phyloP scores from a whole-genome alignment of 768 basidiomycete genomes.

The Cubamyces lactineus region DNA sequence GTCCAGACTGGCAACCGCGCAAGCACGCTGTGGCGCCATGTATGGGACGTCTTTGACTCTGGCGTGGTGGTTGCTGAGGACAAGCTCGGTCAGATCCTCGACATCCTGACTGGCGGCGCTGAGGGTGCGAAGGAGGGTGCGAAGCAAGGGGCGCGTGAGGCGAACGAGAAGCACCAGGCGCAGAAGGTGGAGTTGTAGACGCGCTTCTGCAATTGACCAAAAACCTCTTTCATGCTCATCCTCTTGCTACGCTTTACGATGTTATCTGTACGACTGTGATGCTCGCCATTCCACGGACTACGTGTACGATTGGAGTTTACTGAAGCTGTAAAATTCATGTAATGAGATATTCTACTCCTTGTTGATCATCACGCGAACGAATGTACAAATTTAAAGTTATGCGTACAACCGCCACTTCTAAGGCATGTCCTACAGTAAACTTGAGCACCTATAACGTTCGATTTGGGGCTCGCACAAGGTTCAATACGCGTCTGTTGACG shows the following conservation, averaged over 20 bases:
- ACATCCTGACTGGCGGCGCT: slow-evolving; percentile 47
- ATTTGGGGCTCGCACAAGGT: too few relatives aligned
- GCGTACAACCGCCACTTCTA: too few relatives aligned
- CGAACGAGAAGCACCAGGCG: slow-evolving; percentile 30
- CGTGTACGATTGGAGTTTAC: slow-evolving; percentile 9
- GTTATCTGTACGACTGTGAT: background rate
- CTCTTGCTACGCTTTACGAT: too few relatives aligned
- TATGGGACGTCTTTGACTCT: slow-evolving; percentile 67
- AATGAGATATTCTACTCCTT: background rate
- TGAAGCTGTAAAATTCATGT: background rate
- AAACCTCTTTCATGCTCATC: background rate
- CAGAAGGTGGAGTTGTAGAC: slow-evolving; percentile 24
- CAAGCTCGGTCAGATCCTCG: slow-evolving; percentile 52
- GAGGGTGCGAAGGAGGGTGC: slow-evolving; percentile 37
- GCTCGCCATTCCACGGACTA: background rate
- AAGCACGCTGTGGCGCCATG: slow-evolving; percentile 58
- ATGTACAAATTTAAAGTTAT: background rate
- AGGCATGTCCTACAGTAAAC: too few relatives aligned
- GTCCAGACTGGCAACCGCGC: slow-evolving; percentile 63
- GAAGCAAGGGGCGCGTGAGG: slow-evolving; percentile 31
- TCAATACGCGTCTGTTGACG: too few relatives aligned
- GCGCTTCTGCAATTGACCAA: background rate
- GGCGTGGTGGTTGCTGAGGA: slow-evolving; percentile 80
- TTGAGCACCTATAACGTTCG: too few relatives aligned
- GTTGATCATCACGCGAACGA: background rate